A percentile compares a stretch with the other conserved stretches of the same genome.
These are phyloP conservation scores for Domatiomyces catenatus DNA, from an alignment of 2,329 filamentous ascomycete species.

Conservation along the genomic window DNA sequence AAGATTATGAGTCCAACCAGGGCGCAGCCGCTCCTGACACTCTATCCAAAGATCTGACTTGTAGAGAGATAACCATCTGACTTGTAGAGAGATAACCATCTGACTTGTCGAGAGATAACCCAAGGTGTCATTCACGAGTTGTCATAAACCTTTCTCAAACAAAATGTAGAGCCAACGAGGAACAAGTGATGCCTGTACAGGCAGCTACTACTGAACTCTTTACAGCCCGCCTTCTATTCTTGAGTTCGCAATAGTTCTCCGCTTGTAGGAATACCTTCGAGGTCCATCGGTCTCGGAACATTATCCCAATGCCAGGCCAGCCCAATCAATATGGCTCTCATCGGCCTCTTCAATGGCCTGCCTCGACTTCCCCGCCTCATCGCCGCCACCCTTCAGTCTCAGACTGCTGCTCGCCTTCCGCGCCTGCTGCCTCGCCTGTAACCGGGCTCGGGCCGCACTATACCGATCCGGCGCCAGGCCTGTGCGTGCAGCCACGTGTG, in stretches of 20 bases:
- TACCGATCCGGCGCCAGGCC: constrained; percentile 8
- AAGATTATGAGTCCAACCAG: background rate
- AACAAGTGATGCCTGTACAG: background rate
- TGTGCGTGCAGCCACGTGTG: background rate
- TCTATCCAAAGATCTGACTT: background rate
- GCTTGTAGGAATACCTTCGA: background rate
- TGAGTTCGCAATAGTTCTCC: too few relatives aligned
- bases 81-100: background rate
- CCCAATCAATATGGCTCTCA: constrained; percentile 13
- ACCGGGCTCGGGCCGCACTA: constrained; percentile 10
- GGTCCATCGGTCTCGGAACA: background rate
- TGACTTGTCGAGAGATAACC: background rate
- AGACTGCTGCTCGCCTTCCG: constrained; percentile 6
- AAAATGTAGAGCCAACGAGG: background rate
- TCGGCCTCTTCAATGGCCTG: constrained; percentile 2
- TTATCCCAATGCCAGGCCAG: constrained; percentile 4
- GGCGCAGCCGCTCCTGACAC: background rate
- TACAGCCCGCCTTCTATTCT: background rate
- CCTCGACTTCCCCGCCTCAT: background rate
- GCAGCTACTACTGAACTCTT: background rate
- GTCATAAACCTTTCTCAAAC: background rate
- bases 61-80: background rate
- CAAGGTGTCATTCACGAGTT: background rate
- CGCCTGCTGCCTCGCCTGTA: constrained; percentile 6
- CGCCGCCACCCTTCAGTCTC: background rate